Percentiles rank a stretch among this genome's conserved stretches.
phyloP scores from a whole-genome alignment of 331 rosid genomes.

The Cydonia oblonga region DNA sequence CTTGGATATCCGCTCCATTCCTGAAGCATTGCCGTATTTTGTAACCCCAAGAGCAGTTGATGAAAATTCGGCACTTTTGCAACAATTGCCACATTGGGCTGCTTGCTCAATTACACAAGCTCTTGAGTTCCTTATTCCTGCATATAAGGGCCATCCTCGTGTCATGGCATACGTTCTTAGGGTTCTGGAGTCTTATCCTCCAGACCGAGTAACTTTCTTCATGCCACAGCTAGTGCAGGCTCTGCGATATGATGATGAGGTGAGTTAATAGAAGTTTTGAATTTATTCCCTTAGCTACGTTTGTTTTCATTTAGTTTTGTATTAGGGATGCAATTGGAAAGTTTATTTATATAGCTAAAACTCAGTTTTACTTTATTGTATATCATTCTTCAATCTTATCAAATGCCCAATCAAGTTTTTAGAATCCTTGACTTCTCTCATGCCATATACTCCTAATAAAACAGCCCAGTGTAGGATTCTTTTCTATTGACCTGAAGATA shows the following conservation, averaged over 20 bases:
- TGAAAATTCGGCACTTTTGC: slow-evolving; percentile 85
- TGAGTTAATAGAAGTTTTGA: slow-evolving; percentile 16
- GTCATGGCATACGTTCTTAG: slow-evolving; percentile 97
- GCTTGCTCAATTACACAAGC: slow-evolving; percentile 97
- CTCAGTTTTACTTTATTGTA: not conserved
- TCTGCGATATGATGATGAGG: slow-evolving; percentile 90
- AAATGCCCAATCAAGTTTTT: not conserved
- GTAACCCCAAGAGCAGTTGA: slow-evolving; percentile 87
- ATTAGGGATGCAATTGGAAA: not conserved
- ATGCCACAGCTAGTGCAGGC: slow-evolving; percentile 99
- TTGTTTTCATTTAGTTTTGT: not conserved
- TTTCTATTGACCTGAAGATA: not conserved
- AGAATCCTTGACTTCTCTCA: not conserved
- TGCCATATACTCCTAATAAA: not conserved
- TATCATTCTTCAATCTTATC: not conserved
- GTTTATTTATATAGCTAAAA: not conserved
- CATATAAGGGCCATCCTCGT: slow-evolving; percentile 95
- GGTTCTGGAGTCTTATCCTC: slow-evolving; percentile 95
- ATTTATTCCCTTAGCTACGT: not conserved
- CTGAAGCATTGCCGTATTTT: slow-evolving; percentile 92
- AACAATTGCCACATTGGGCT: slow-evolving; percentile 99
- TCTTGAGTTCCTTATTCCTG: slow-evolving; percentile 86
- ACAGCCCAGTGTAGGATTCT: not conserved
- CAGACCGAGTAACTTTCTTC: slow-evolving; percentile 84
- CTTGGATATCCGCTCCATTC: slow-evolving; percentile 71